Evolutionary conservation across 305 asterid species (phyloP).

Genomic region (Plantago rigida): DNA sequence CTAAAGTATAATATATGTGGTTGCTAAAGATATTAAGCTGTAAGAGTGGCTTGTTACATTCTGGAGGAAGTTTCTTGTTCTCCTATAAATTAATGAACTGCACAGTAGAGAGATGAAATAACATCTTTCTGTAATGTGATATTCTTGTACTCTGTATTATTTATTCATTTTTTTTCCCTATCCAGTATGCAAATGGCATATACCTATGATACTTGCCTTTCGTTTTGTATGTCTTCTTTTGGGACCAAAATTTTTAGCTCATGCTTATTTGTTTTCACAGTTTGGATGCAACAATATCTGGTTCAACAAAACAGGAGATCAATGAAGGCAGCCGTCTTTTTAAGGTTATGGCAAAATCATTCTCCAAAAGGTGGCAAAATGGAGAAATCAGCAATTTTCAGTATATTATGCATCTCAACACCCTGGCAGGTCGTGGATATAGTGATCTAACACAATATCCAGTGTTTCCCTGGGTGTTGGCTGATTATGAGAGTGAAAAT

Average conservation of each 20-base stretch:
- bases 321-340: slow-evolving; percentile 94
- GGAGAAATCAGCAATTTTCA: slow-evolving; percentile 99
- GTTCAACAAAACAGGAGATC: slow-evolving; percentile 77
- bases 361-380: slow-evolving; percentile 99
- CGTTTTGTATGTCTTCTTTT: slow-evolving; percentile 11
- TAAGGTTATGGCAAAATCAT: slow-evolving; percentile 87
- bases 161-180: neutral
- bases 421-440: slow-evolving; percentile 98
- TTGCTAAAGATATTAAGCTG: no score
- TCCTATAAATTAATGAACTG: neutral
- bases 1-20: no score
- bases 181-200: neutral
- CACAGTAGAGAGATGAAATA: neutral
- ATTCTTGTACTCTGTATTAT: neutral
- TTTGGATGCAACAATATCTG: slow-evolving; percentile 92
- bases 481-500: slow-evolving; percentile 85
- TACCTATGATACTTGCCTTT: slow-evolving; percentile 1
- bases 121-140: neutral
- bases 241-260: slow-evolving; percentile 14
- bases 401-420: slow-evolving; percentile 97
- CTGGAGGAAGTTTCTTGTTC: no score
- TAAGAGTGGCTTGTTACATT: neutral
- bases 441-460: slow-evolving; percentile 99
- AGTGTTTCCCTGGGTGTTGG: slow-evolving; percentile 96
- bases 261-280: slow-evolving; percentile 36